Evolutionary conservation across 2,329 filamentous ascomycete genomes (phyloP).

Genomic region (Arthrocladium fulminans): DNA sequence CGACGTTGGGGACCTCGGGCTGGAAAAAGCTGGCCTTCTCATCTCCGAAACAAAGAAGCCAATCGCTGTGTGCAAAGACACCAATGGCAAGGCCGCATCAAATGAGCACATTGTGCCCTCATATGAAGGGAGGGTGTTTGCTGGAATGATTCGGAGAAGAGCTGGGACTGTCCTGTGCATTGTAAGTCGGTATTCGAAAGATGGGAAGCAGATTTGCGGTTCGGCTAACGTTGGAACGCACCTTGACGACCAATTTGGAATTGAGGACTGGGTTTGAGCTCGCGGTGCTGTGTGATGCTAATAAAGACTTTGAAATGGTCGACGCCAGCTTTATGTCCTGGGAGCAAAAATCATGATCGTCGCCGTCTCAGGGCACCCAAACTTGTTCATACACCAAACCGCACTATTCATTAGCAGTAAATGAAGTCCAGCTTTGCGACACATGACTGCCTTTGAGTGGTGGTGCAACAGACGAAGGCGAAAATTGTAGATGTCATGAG

Average conservation of each 20-base stretch:
- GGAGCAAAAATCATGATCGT: no score
- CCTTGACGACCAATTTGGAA: slow-evolving; percentile 20
- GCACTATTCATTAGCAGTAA: no score
- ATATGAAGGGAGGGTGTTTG: slow-evolving; percentile 48
- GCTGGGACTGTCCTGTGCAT: slow-evolving; percentile 47
- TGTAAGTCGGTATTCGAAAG: slow-evolving; percentile 36
- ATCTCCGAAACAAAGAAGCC: slow-evolving; percentile 41
- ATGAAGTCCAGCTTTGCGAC: no score
- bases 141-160: slow-evolving; percentile 48
- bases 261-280: not conserved
- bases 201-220: slow-evolving; percentile 35
- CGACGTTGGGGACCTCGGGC: slow-evolving; percentile 48
- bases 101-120: slow-evolving; percentile 49
- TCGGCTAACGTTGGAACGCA: slow-evolving; percentile 32
- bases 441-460: no score
- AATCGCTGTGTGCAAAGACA: slow-evolving; percentile 49
- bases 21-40: slow-evolving; percentile 44
- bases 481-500: no score
- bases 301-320: no score
- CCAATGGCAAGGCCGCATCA: slow-evolving; percentile 42
- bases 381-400: no score
- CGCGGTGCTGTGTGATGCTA: no score
- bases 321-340: no score
- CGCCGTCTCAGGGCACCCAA: no score
- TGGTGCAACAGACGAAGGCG: no score